phyloP scores from a whole-genome alignment of 345 rosid genomes.

The Heritiera fomes region DNA sequence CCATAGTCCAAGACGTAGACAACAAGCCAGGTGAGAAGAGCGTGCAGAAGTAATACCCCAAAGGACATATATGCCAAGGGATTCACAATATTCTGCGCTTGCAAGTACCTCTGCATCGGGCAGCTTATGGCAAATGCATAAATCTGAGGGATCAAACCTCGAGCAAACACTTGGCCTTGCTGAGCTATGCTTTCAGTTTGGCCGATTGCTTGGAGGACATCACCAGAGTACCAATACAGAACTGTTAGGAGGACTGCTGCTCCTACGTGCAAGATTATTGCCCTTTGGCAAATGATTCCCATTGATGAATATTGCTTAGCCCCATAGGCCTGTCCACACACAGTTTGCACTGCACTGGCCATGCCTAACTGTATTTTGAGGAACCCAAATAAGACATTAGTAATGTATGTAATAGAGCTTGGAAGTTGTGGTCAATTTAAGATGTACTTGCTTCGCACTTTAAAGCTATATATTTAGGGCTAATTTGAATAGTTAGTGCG shows the following conservation, averaged over 20 bases:
- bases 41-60: constrained; percentile 72
- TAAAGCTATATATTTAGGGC: no score
- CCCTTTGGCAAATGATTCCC: constrained; percentile 88
- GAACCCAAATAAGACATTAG: background rate
- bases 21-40: constrained; percentile 59
- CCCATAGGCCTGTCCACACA: constrained; percentile 93
- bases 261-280: constrained; percentile 69
- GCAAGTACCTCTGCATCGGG: constrained; percentile 87
- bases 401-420: no score
- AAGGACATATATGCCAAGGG: constrained; percentile 82
- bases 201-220: constrained; percentile 54
- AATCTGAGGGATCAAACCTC: constrained; percentile 74
- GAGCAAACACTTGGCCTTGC: constrained; percentile 69
- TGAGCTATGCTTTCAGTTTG: constrained; percentile 58
- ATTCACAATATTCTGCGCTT: constrained; percentile 92
- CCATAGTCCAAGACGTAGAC: constrained; percentile 56
- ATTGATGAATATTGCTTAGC: constrained; percentile 64
- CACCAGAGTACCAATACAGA: constrained; percentile 69
- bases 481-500: no score
- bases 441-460: no score
- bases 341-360: constrained; percentile 96
- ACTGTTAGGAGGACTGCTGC: constrained; percentile 69
- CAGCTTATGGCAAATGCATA: constrained; percentile 80
- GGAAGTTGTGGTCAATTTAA: background rate
- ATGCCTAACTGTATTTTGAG: constrained; percentile 63